Percentiles rank a stretch among this genome's conserved stretches.
phyloP scores from a whole-genome alignment of 352 stramenopile species.

The Blastocystis sp. region DNA sequence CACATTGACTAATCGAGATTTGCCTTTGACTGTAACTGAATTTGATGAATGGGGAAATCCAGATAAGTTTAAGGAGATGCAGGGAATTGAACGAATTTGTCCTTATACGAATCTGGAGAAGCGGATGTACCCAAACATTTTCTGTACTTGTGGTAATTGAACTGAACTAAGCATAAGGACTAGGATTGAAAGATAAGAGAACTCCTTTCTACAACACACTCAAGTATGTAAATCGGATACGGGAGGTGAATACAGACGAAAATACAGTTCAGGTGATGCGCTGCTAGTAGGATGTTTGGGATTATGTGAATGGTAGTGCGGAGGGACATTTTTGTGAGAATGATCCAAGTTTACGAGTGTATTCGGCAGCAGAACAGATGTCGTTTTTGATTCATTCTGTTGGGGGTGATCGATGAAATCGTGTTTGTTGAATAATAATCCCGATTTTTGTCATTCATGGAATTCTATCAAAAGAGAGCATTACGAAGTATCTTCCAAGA shows the following conservation, averaged over 20 bases:
- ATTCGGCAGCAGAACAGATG: conserved; percentile 11
- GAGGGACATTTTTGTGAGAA: conserved; percentile 58
- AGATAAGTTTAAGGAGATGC: neutral
- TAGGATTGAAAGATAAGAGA: conserved; percentile 54
- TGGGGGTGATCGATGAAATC: neutral
- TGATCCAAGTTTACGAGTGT: conserved; percentile 20
- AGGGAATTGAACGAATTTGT: conserved; percentile 19
- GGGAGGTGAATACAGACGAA: conserved; percentile 6
- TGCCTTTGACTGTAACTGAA: conserved; percentile 54
- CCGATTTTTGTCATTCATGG: neutral
- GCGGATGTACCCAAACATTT: conserved; percentile 45
- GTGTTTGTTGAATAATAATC: neutral
- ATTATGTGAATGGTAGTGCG: neutral
- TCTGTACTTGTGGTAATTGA: conserved; percentile 5
- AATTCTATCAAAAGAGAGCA: neutral
- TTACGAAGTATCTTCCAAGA: neutral
- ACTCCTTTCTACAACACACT: conserved; percentile 43
- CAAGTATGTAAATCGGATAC: conserved; percentile 47
- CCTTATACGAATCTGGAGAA: conserved; percentile 23
- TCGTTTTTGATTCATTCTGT: conserved; percentile 59
- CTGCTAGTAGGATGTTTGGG: neutral
- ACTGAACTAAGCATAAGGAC: neutral
- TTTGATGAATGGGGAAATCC: conserved; percentile 59
- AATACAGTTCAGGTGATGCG: conserved; percentile 29
- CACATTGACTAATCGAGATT: conserved; percentile 15